Conservation (phyloP, 2,329 filamentous ascomycete species). For the Colletotrichum lini region DNA sequence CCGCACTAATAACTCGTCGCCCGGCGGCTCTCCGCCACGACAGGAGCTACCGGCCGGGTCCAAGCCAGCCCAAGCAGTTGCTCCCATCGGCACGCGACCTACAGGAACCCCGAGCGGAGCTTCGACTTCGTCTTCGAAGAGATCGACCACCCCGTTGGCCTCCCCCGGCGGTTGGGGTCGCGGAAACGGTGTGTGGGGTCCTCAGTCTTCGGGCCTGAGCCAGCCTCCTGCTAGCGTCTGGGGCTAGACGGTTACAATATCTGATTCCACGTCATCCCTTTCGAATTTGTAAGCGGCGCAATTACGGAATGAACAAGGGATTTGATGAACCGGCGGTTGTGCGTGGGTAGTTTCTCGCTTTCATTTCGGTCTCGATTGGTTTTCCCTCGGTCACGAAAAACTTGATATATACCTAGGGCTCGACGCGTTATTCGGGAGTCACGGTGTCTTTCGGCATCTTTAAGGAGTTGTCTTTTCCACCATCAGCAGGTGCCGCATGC, state of each 20-base stretch:
- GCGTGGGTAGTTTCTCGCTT: conserved; percentile 34
- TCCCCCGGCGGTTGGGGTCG: conserved; percentile 89
- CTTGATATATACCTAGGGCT: conserved; percentile 43
- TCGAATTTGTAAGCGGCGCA: conserved; percentile 22
- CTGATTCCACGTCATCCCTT: neutral
- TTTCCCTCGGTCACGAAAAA: conserved; percentile 42
- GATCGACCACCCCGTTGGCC: conserved; percentile 90
- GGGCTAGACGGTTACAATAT: conserved; percentile 70
- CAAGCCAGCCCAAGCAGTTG: conserved; percentile 77
- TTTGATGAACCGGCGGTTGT: conserved; percentile 22
- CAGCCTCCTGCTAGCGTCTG: conserved; percentile 90
- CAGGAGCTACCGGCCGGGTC: conserved; percentile 69
- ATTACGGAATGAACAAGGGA: conserved; percentile 15
- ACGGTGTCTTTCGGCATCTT: conserved; percentile 42
- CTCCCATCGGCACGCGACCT: conserved; percentile 94
- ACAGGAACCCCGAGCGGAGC: conserved; percentile 66
- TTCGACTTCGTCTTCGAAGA: conserved; percentile 72
- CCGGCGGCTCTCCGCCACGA: conserved; percentile 84
- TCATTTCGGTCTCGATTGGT: conserved; percentile 39
- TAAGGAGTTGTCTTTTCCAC: conserved; percentile 42
- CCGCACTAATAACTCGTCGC: conserved; percentile 87
- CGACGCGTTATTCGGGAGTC: conserved; percentile 41
- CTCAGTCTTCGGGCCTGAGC: conserved; percentile 81
- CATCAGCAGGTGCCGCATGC: conserved; percentile 41
- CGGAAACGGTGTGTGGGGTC: conserved; percentile 86